These are phyloP conservation scores for Pseudogymnoascus pannorum DNA, from an alignment of 2,329 filamentous ascomycete genomes.

Conservation along the genomic window DNA sequence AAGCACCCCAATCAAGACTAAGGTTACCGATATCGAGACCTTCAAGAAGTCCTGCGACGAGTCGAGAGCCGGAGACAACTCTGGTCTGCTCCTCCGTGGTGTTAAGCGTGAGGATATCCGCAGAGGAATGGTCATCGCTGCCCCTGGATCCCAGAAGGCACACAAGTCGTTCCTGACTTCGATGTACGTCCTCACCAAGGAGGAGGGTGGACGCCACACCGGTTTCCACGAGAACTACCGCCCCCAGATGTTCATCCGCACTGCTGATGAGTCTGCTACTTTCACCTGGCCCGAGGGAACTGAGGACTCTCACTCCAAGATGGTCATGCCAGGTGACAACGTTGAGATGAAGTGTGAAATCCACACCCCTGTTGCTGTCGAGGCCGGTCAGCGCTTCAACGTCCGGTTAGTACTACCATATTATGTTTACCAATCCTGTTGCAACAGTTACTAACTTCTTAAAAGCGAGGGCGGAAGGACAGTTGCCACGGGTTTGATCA, in stretches of 20 bases:
- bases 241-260: slow-evolving; percentile 92
- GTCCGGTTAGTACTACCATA: slow-evolving; percentile 46
- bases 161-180: slow-evolving; percentile 90
- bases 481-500: slow-evolving; percentile 76
- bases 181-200: slow-evolving; percentile 95
- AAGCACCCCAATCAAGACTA: slow-evolving; percentile 81
- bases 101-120: slow-evolving; percentile 89
- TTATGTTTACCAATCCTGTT: background rate
- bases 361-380: slow-evolving; percentile 77
- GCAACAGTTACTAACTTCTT: no score
- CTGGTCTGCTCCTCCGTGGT: slow-evolving; percentile 90
- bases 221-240: slow-evolving; percentile 96
- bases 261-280: slow-evolving; percentile 71
- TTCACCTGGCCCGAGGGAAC: slow-evolving; percentile 82
- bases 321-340: slow-evolving; percentile 98
- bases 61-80: slow-evolving; percentile 95
- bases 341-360: slow-evolving; percentile 92
- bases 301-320: slow-evolving; percentile 63
- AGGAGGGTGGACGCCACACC: slow-evolving; percentile 94
- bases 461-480: no score
- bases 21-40: slow-evolving; percentile 98
- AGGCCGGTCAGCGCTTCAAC: slow-evolving; percentile 94
- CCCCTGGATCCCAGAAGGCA: slow-evolving; percentile 76
- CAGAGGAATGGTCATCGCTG: slow-evolving; percentile 89
- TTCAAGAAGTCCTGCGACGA: slow-evolving; percentile 99